phyloP scores from a whole-genome alignment of 148 eudicot species.

The Diospyros kaki region DNA sequence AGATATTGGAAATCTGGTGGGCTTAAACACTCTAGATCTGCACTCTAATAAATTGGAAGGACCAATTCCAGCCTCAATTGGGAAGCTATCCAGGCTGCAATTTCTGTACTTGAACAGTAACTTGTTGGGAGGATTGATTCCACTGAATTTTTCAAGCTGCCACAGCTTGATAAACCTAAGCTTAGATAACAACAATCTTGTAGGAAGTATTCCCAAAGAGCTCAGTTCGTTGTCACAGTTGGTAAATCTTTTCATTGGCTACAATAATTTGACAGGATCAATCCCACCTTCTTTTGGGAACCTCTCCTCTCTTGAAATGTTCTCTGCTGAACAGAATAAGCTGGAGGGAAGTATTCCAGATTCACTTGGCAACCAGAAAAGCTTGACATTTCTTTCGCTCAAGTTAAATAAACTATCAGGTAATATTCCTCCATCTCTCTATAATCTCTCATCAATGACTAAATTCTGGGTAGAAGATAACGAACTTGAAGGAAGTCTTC shows the following conservation, averaged over 20 bases:
- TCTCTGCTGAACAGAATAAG: constrained; percentile 14
- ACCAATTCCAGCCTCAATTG: constrained; percentile 24
- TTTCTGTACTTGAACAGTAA: constrained; percentile 14
- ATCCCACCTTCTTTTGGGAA: constrained; percentile 31
- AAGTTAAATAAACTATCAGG: constrained; percentile 19
- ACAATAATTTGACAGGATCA: constrained; percentile 31
- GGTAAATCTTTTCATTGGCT: background rate
- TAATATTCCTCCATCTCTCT: constrained; percentile 22
- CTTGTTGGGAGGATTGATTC: constrained; percentile 25
- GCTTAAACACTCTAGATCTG: background rate
- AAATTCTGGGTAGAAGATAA: background rate
- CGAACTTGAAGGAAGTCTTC: constrained; percentile 24
- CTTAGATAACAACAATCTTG: constrained; percentile 15
- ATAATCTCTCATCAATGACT: constrained; percentile 20
- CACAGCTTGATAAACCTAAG: constrained; percentile 16
- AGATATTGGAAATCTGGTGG: constrained; percentile 20
- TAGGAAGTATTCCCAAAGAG: constrained; percentile 27
- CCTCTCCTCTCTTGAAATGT: constrained; percentile 15
- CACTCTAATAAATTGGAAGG: constrained; percentile 13
- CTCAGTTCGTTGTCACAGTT: constrained; percentile 20
- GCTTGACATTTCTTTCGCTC: background rate
- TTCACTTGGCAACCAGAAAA: constrained; percentile 17
- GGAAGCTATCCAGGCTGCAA: constrained; percentile 20
- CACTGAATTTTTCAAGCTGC: constrained; percentile 25
- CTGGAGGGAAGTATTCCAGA: constrained; percentile 27